A percentile compares a stretch with the other conserved stretches of the same genome.
Evolutionary conservation across 177 flowering plant species (phyloP).

Genomic region (Vitis hybrid): DNA sequence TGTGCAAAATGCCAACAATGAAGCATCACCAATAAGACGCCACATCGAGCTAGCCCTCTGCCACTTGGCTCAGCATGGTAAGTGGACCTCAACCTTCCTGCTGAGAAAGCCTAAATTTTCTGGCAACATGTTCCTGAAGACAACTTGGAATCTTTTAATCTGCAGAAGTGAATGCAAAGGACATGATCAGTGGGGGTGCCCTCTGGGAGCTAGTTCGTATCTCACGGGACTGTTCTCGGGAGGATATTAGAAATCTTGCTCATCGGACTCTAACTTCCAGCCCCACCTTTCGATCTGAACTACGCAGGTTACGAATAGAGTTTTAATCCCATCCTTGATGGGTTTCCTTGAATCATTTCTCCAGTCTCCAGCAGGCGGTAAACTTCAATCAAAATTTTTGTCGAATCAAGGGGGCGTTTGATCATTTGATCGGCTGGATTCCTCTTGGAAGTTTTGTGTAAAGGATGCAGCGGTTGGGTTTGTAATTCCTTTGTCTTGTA

Average conservation of each 20-base stretch:
- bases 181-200: conserved; percentile 90
- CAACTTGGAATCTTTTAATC: not conserved
- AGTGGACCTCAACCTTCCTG: conserved; percentile 4
- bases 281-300: conserved; percentile 76
- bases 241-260: conserved; percentile 88
- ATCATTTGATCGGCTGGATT: not conserved
- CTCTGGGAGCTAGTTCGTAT: conserved; percentile 94
- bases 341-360: not conserved
- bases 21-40: conserved; percentile 86
- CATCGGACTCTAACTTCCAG: conserved; percentile 65
- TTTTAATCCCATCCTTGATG: conserved; percentile 20
- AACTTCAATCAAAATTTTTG: too few relatives aligned
- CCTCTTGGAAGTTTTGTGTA: conserved; percentile 12
- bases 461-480: conserved; percentile 4
- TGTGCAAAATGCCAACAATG: conserved; percentile 89
- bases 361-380: not conserved
- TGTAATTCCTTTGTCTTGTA: not conserved
- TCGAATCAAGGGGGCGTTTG: not conserved
- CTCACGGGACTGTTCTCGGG: conserved; percentile 84
- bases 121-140: not conserved
- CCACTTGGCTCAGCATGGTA: conserved; percentile 95
- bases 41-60: conserved; percentile 98
- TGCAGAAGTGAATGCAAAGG: conserved; percentile 88
- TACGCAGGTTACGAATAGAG: conserved; percentile 68
- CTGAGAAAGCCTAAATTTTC: not conserved